Evolutionary conservation across 768 basidiomycete genomes (phyloP), one percentile per base, ranked within the genome.

Genomic region (Gymnopilus junonius): DNA sequence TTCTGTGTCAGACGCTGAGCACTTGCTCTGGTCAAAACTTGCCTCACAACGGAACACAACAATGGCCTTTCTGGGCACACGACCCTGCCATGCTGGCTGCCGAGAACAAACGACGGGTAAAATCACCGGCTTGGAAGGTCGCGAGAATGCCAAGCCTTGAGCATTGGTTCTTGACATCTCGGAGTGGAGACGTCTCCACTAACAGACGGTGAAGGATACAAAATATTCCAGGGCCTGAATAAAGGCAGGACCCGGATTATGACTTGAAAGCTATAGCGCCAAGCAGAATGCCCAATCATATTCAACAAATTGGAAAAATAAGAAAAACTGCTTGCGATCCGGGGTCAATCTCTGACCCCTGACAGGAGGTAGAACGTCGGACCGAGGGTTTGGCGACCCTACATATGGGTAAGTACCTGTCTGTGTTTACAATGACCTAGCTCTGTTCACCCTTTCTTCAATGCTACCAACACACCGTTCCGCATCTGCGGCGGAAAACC

Each of bases 381-480:
- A 51, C 48, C 48, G 48, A 51, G 29, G 14, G 48, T 29, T 51
- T 51, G 48, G 48, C 48, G 48, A 51, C 48, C 48, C 48, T 51
- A 51, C 48, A 32, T 31, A 51, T 51, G 48, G 48, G 29, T 31
- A 32, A 51, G 48, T 51, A 32, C 48, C 45, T 31, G 15, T 32
- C 48, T 51, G 48, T 21, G 23, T 51, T 51, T 29, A 51, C 17
- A 29, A 11, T 45, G 42, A 53, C 45, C 39, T 23, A 21, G 51
- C 40, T 29, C 39, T 32, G 17, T 56, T 25, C 29, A 6, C 51
- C 32, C 50, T 40, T 48, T 34, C 42, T 31, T 39, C 59, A 37
- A 69, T 69, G 68, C 65, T 69, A 3, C 68, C 68, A 34, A 53
- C 61, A 45, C 63, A 65, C 50, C 62, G 64, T 34, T 29, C 42